phyloP scores from a whole-genome alignment of 2,329 filamentous ascomycete genomes.

The Orbilia oligospora region DNA sequence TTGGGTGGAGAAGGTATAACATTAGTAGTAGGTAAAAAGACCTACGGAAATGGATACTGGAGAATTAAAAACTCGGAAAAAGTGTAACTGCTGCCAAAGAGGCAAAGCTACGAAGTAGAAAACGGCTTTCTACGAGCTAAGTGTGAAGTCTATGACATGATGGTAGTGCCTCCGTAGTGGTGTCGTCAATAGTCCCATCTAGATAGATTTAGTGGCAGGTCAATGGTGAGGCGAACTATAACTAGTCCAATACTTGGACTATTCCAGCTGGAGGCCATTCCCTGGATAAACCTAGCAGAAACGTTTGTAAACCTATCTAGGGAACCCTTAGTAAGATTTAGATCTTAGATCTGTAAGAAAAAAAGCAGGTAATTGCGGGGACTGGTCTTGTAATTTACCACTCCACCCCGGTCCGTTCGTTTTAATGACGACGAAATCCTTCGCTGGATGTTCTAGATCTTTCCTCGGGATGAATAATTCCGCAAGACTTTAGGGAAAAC shows the following conservation, averaged over 20 bases:
- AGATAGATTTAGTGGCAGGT: background rate
- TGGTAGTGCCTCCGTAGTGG: background rate
- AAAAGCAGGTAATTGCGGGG: slow-evolving; percentile 12
- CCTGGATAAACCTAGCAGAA: slow-evolving; percentile 22
- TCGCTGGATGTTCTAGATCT: slow-evolving; percentile 35
- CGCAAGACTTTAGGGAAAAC: background rate
- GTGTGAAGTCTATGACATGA: background rate
- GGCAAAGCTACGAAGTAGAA: background rate
- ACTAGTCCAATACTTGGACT: background rate
- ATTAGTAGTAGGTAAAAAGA: background rate
- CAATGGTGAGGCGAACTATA: background rate
- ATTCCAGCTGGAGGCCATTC: background rate
- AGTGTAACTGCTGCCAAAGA: background rate
- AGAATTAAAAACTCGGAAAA: background rate
- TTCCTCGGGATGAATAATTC: background rate
- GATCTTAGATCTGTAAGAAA: slow-evolving; percentile 36
- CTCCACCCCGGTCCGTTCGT: background rate
- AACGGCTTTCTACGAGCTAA: background rate
- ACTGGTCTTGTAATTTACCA: background rate
- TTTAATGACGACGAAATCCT: slow-evolving; percentile 14
- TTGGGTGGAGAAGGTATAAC: background rate
- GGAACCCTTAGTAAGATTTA: slow-evolving; percentile 15
- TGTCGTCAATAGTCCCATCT: background rate
- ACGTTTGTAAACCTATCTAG: background rate
- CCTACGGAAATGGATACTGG: background rate